Evolutionary conservation across 1,139 yeast species (phyloP), one percentile per base, ranked within the genome.

Genomic region (Yamadazyma dendronema): DNA sequence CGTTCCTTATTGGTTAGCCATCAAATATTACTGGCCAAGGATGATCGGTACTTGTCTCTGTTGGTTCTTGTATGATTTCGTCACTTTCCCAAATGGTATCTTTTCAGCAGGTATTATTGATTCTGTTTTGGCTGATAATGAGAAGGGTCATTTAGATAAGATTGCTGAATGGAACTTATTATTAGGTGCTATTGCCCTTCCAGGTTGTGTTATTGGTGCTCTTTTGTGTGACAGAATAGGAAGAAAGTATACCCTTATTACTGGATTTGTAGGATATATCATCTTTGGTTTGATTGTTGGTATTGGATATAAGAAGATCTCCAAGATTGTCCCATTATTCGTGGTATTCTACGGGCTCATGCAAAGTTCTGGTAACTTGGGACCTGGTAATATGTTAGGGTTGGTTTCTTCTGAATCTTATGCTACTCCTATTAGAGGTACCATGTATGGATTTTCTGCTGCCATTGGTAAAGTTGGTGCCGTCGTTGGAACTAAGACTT

Each of bases 321-420:
- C 57, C 33, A 58, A 61, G 17, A 70, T 69, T 37, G 63, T 71
- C 11, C 65, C 71, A 2, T 56, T 69, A 34, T 72, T 74, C 46
- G 64, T 74, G 40, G 61, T 74, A 14, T 64, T 73, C 40, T 74
- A 71, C 46, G 79, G 77, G 10, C 54, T 72, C 26, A 65, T 73
- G 70, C 67, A 66, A 60, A 59, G 70, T 15, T 50, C 57, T 36
- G 89, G 89, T 49, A 83, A 83, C 57, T 65, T 82, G 49, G 92
- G 94, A 3, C 92, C 92, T 3, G 92, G 92, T 47, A 74, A 83
- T 54, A 77, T 77, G 69, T 65, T 84, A 72, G 92, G 92, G 8
- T 67, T 84, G 39, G 64, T 76, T 3, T 73, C 87, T 9, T 74
- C 84, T 23, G 92, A 84, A 57, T 69, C 79, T 3, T 84, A 71